Conservation (phyloP, 129 eudicot species). For the Chrysanthemum makinoi region DNA sequence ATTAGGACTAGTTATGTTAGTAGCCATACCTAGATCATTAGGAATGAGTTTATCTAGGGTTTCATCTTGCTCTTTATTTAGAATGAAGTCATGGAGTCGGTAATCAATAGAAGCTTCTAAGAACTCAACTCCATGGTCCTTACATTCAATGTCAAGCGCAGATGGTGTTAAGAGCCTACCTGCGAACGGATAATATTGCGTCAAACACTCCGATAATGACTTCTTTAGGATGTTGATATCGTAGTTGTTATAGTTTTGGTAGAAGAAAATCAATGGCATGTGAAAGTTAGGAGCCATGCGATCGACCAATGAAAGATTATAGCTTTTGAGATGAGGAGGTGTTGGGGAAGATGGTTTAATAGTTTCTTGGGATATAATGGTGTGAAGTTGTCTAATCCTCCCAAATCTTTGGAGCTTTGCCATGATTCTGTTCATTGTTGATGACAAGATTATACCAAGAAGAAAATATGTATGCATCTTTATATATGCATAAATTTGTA, state of each 20-base stretch:
- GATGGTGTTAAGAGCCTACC: neutral
- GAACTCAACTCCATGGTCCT: neutral
- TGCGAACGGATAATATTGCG: neutral
- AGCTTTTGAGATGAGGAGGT: neutral
- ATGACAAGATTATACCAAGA: too few species aligned
- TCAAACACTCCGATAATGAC: neutral
- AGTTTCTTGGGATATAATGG: too few species aligned
- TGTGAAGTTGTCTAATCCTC: too few species aligned
- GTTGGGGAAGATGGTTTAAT: constrained; percentile 5
- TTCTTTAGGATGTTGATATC: constrained; percentile 9
- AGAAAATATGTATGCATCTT: too few species aligned
- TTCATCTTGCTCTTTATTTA: neutral
- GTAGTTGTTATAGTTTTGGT: neutral
- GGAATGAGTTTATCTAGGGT: constrained; percentile 3
- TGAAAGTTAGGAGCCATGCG: neutral
- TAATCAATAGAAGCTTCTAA: neutral
- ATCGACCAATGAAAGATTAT: neutral
- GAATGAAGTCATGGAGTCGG: neutral
- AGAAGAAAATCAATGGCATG: neutral
- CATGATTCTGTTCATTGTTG: too few species aligned
- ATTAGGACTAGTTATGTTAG: neutral
- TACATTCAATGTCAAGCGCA: neutral
- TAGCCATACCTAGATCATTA: neutral
- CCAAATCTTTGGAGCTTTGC: too few species aligned
- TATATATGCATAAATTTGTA: too few species aligned